phyloP scores from a whole-genome alignment of 2,329 filamentous ascomycete species.

The Chaetomium sp. region DNA sequence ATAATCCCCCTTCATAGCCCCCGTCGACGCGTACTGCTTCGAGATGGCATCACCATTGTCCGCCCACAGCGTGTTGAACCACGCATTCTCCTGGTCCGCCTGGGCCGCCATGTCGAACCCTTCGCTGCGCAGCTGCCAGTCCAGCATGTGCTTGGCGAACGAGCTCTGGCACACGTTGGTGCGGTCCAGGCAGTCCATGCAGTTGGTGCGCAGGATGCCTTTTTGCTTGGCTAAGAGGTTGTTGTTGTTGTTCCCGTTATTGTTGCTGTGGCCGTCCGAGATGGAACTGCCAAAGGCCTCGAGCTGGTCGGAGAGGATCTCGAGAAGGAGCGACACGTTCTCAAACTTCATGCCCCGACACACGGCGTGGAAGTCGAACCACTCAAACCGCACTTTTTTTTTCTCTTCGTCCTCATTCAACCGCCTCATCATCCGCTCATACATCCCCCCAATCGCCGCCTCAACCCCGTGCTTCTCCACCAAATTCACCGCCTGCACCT shows the following conservation, averaged over 20 bases:
- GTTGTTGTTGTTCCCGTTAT: constrained; percentile 27
- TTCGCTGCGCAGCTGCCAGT: constrained; percentile 68
- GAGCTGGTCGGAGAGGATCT: constrained; percentile 61
- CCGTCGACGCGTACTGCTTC: constrained; percentile 91
- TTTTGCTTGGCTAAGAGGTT: constrained; percentile 48
- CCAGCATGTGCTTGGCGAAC: constrained; percentile 75
- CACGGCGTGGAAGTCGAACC: constrained; percentile 94
- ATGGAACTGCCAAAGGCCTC: constrained; percentile 67
- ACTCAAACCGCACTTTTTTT: constrained; percentile 64
- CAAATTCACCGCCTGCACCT: constrained; percentile 71
- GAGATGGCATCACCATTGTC: constrained; percentile 96
- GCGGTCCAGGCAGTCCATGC: constrained; percentile 95
- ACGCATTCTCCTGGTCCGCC: constrained; percentile 70
- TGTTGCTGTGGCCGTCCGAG: constrained; percentile 25
- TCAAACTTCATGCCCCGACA: constrained; percentile 98
- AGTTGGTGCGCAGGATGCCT: constrained; percentile 87
- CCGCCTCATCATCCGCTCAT: constrained; percentile 58
- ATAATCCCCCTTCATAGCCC: constrained; percentile 93
- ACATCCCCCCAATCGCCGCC: constrained; percentile 69
- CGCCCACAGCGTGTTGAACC: constrained; percentile 97
- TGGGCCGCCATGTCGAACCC: constrained; percentile 71
- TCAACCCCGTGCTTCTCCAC: constrained; percentile 87
- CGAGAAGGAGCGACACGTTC: constrained; percentile 76
- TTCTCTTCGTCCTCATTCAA: constrained; percentile 58
- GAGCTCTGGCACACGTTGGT: constrained; percentile 96